Conservation (phyloP, 495 filamentous ascomycete species). For the Podospora pseudocomata region DNA sequence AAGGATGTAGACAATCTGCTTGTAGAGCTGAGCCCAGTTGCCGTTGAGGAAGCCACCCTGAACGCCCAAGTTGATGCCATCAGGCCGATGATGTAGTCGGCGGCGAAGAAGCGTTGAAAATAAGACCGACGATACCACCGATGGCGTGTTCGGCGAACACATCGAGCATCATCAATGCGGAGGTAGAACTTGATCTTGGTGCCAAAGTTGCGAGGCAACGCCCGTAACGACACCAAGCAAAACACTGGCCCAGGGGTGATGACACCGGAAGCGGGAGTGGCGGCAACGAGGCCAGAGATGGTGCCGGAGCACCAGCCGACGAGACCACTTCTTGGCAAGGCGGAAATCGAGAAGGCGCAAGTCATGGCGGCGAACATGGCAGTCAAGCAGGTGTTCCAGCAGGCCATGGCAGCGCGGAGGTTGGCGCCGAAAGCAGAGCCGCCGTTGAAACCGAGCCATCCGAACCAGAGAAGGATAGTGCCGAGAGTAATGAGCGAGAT, state of each 20-base stretch:
- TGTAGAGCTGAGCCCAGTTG: slow-evolving; percentile 85
- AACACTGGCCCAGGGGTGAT: slow-evolving; percentile 89
- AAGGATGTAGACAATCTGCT: slow-evolving; percentile 86
- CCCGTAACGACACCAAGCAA: slow-evolving; percentile 81
- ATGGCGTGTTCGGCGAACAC: slow-evolving; percentile 97
- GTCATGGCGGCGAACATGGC: slow-evolving; percentile 83
- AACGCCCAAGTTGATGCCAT: slow-evolving; percentile 81
- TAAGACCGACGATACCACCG: slow-evolving; percentile 85
- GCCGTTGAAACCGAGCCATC: slow-evolving; percentile 98
- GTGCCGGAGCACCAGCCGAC: slow-evolving; percentile 97
- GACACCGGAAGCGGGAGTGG: slow-evolving; percentile 83
- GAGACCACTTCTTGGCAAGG: slow-evolving; percentile 96
- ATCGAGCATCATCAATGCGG: slow-evolving; percentile 94
- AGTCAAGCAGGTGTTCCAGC: slow-evolving; percentile 94
- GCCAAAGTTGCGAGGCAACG: slow-evolving; percentile 82
- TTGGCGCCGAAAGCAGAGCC: slow-evolving; percentile 97
- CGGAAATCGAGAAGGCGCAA: slow-evolving; percentile 92
- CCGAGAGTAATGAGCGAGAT: slow-evolving; percentile 95
- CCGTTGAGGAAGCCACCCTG: slow-evolving; percentile 82
- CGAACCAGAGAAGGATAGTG: slow-evolving; percentile 95
- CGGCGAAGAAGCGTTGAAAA: slow-evolving; percentile 93
- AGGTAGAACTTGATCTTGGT: slow-evolving; percentile 98
- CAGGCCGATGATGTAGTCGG: slow-evolving; percentile 84
- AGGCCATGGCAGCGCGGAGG: slow-evolving; percentile 90
- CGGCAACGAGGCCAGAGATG: slow-evolving; percentile 85